phyloP scores from a whole-genome alignment of 495 filamentous ascomycete genomes.

The Lineolata rhizophorae region DNA sequence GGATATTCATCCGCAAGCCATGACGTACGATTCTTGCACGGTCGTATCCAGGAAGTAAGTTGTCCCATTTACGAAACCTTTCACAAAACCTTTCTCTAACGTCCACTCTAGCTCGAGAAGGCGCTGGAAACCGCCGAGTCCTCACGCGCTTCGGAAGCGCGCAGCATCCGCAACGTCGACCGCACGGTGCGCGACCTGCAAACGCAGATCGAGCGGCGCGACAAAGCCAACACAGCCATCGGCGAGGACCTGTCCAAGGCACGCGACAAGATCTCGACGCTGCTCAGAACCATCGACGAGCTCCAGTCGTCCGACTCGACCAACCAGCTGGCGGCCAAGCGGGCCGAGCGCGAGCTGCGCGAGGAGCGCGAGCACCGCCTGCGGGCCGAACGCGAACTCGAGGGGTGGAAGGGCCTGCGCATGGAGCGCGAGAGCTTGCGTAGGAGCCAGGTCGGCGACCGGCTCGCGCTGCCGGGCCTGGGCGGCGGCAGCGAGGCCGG shows the following conservation, averaged over 20 bases:
- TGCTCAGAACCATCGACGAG: conserved; percentile 80
- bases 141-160: conserved; percentile 53
- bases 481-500: conserved; percentile 13
- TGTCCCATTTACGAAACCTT: conserved; percentile 6
- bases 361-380: conserved; percentile 74
- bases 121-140: conserved; percentile 70
- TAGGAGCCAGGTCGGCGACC: no score
- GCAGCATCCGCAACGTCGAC: conserved; percentile 80
- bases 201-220: conserved; percentile 74
- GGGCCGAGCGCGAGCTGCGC: conserved; percentile 72
- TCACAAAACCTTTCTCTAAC: conserved; percentile 12
- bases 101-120: conserved; percentile 50
- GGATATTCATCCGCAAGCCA: conserved; percentile 84
- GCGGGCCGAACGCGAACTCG: conserved; percentile 70
- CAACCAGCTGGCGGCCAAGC: conserved; percentile 54
- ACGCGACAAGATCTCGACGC: conserved; percentile 73
- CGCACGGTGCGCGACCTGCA: conserved; percentile 87
- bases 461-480: conserved; percentile 1
- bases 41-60: conserved; percentile 84
- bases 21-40: conserved; percentile 86
- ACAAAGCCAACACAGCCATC: conserved; percentile 61
- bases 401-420: conserved; percentile 58
- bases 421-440: conserved; percentile 27
- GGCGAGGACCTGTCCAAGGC: conserved; percentile 60
- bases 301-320: conserved; percentile 67